A percentile compares a stretch with the other conserved stretches of the same genome.
Conservation (phyloP, 2,329 filamentous ascomycete genomes). For the Boeremia exigua region DNA sequence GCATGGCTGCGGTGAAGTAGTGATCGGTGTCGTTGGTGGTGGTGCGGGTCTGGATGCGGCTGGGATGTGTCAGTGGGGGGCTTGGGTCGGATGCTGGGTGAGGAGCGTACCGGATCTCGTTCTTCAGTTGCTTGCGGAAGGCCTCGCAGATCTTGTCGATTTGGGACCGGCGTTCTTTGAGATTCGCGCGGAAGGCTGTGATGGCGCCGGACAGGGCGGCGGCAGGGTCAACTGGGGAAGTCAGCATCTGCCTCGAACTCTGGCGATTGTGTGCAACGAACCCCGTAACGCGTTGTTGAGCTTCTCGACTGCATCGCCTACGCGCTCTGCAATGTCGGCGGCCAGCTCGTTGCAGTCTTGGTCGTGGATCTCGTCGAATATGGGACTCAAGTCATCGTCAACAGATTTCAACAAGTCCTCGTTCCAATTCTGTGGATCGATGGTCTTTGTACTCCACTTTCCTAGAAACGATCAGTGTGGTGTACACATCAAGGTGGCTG, state of each 20-base stretch:
- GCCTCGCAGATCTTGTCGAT: conserved; percentile 5
- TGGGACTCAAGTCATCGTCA: background rate
- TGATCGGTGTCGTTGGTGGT: background rate
- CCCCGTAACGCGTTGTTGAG: background rate
- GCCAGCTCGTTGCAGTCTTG: background rate
- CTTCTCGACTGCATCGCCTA: background rate
- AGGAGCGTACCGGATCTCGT: background rate
- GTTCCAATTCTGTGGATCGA: background rate
- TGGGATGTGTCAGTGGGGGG: background rate
- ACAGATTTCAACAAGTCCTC: background rate
- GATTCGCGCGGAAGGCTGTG: conserved; percentile 3
- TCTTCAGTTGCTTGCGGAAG: background rate
- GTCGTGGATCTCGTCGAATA: background rate
- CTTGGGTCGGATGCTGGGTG: no score
- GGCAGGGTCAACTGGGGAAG: conserved; percentile 13
- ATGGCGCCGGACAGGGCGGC: conserved; percentile 9
- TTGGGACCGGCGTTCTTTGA: conserved; percentile 5
- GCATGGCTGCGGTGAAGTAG: conserved; percentile 24
- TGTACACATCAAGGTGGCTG: no score
- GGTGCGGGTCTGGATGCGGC: background rate
- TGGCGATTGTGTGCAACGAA: background rate
- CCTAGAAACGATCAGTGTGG: background rate
- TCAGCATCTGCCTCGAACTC: no score
- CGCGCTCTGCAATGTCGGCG: background rate
- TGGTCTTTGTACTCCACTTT: background rate